Conservation (phyloP, 176 grass and related monocot species). For the Neostapfia colusana region DNA sequence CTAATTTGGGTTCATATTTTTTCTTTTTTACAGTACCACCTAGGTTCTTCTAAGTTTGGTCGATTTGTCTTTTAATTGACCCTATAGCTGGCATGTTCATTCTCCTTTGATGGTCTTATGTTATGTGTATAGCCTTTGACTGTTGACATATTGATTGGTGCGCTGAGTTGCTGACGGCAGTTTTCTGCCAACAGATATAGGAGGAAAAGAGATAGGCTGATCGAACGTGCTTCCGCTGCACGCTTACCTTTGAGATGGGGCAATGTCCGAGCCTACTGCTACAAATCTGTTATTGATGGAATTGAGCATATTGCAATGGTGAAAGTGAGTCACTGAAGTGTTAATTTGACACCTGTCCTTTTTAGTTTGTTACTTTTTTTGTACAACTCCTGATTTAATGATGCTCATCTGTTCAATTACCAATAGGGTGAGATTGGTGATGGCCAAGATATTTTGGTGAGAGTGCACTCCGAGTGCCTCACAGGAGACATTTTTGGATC, state of each 20-base stretch:
- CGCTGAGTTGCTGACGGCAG: conserved; percentile 35
- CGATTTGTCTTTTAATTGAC: background rate
- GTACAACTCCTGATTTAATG: background rate
- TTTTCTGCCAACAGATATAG: conserved; percentile 73
- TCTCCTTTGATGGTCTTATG: background rate
- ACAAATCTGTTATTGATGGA: conserved; percentile 88
- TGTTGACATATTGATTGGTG: background rate
- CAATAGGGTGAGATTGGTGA: conserved; percentile 75
- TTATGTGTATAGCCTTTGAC: background rate
- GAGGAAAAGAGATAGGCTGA: conserved; percentile 87
- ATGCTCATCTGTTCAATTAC: conserved; percentile 1
- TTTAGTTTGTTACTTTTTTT: conserved; percentile 3
- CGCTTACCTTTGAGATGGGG: conserved; percentile 88
- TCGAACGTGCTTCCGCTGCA: conserved; percentile 74
- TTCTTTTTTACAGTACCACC: background rate
- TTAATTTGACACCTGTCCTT: background rate
- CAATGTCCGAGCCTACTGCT: conserved; percentile 86
- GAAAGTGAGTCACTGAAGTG: conserved; percentile 56
- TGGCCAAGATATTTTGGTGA: conserved; percentile 73
- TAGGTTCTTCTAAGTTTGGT: background rate
- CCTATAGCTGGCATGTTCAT: background rate
- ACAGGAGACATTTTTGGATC: conserved; percentile 85
- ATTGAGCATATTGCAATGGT: conserved; percentile 98
- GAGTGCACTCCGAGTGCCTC: conserved; percentile 78
- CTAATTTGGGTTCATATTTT: background rate